These are phyloP conservation scores for Cercophora scortea DNA, from an alignment of 495 filamentous ascomycete genomes.

Conservation along the genomic window DNA sequence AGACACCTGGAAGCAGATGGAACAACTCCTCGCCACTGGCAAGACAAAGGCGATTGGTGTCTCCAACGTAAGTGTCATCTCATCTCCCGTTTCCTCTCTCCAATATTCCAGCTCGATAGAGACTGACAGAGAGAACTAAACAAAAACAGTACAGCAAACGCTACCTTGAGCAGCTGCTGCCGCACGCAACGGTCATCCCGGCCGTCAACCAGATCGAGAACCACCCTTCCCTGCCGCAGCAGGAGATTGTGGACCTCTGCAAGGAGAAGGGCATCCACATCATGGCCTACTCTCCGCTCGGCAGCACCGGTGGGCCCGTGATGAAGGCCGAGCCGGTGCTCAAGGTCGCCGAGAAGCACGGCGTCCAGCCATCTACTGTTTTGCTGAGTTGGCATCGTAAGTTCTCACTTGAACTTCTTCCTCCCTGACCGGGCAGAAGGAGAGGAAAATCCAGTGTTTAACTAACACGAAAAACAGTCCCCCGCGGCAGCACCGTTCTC, in stretches of 20 bases:
- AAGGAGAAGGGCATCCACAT: slow-evolving; percentile 65
- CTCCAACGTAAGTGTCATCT: slow-evolving; percentile 44
- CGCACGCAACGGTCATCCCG: slow-evolving; percentile 56
- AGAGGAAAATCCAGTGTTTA: not conserved
- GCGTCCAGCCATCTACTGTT: slow-evolving; percentile 52
- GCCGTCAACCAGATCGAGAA: slow-evolving; percentile 94
- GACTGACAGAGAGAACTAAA: not conserved
- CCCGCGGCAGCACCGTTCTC: slow-evolving; percentile 64
- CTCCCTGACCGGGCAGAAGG: not conserved
- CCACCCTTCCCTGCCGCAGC: slow-evolving; percentile 75
- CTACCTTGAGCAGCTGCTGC: slow-evolving; percentile 67
- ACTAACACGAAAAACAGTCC: slow-evolving; percentile 36
- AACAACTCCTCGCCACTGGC: slow-evolving; percentile 57
- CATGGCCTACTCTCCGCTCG: slow-evolving; percentile 69
- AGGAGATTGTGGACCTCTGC: slow-evolving; percentile 75
- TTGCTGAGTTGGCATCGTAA: slow-evolving; percentile 69
- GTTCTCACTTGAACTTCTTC: slow-evolving; percentile 17
- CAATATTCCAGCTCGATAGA: not conserved
- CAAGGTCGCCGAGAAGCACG: slow-evolving; percentile 62
- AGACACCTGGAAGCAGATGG: slow-evolving; percentile 75
- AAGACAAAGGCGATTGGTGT: slow-evolving; percentile 76
- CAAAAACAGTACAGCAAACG: slow-evolving; percentile 50
- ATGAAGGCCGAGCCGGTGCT: slow-evolving; percentile 60
- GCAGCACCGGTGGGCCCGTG: slow-evolving; percentile 69
- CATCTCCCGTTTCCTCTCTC: not conserved